These are phyloP conservation scores for Quillaja saponaria DNA, from an alignment of 306 rosid species.

Conservation along the genomic window DNA sequence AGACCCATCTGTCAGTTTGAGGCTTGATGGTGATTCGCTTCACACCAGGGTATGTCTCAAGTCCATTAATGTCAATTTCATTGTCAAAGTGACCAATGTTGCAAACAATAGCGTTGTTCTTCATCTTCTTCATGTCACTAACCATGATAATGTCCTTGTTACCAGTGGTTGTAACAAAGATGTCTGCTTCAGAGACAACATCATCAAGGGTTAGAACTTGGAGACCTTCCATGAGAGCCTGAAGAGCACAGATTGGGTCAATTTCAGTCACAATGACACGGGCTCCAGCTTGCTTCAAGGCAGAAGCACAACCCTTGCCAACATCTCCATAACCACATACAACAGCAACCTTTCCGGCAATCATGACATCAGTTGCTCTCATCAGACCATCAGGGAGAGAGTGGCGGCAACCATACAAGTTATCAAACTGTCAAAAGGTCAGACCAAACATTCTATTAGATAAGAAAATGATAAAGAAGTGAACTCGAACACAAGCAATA, in stretches of 20 bases:
- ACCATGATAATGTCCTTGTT: constrained; percentile 98
- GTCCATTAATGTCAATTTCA: constrained; percentile 82
- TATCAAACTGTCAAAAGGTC: constrained; percentile 69
- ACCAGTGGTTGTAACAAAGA: constrained; percentile 92
- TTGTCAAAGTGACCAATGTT: constrained; percentile 99
- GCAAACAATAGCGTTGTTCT: constrained; percentile 94
- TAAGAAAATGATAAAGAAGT: constrained; percentile 1
- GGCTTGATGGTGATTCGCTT: constrained; percentile 90
- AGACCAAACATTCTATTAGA: constrained; percentile 2
- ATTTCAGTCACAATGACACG: constrained; percentile 91
- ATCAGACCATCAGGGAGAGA: constrained; percentile 96
- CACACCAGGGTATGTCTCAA: constrained; percentile 80
- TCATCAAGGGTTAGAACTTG: constrained; percentile 73
- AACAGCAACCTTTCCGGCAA: constrained; percentile 90
- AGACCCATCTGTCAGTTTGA: constrained; percentile 95
- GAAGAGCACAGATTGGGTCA: constrained; percentile 97
- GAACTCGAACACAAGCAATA: too few species aligned
- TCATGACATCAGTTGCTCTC: constrained; percentile 99
- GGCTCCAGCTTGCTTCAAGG: constrained; percentile 92
- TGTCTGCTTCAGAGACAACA: constrained; percentile 63
- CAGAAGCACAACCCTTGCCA: constrained; percentile 97
- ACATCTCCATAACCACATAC: constrained; percentile 93
- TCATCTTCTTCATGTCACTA: constrained; percentile 83
- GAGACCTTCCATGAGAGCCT: constrained; percentile 91
- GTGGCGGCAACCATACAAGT: constrained; percentile 98